Evolutionary conservation across 208 protist species (phyloP).

Genomic region (Endotrypanum monterogeii): DNA sequence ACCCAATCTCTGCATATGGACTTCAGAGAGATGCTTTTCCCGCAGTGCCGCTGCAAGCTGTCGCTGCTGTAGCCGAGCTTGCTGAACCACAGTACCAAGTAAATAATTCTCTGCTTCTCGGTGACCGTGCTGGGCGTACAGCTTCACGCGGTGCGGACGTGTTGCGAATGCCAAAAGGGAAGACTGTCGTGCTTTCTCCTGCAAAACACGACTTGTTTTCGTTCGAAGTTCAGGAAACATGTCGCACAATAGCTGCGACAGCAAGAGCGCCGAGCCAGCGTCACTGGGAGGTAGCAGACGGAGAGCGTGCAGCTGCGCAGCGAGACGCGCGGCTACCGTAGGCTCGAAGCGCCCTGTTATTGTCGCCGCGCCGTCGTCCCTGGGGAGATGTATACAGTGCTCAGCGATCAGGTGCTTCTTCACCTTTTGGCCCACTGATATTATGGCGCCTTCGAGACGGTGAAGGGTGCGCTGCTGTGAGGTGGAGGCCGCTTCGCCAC

Average conservation of each 20-base stretch:
- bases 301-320: conserved; percentile 43
- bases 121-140: conserved; percentile 38
- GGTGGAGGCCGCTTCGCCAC: neutral
- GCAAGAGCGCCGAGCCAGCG: conserved; percentile 21
- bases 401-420: conserved; percentile 27
- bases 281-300: conserved; percentile 38
- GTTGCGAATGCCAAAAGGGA: conserved; percentile 78
- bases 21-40: conserved; percentile 38
- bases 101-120: conserved; percentile 38
- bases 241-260: conserved; percentile 38
- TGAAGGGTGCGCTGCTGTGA: conserved; percentile 36
- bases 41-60: conserved; percentile 71
- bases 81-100: conserved; percentile 62
- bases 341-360: conserved; percentile 4
- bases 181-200: conserved; percentile 55
- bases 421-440: conserved; percentile 26
- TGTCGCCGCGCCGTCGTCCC: neutral
- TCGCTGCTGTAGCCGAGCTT: conserved; percentile 71
- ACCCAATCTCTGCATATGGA: conserved; percentile 35
- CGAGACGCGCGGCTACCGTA: conserved; percentile 17
- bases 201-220: conserved; percentile 54
- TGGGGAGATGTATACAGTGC: neutral
- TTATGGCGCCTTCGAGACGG: conserved; percentile 43
- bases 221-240: conserved; percentile 80
- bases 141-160: conserved; percentile 53